Evolutionary conservation across 2,329 filamentous ascomycete genomes (phyloP), one percentile per base, ranked within the genome.

Genomic region (Fusarium cyanostomum): DNA sequence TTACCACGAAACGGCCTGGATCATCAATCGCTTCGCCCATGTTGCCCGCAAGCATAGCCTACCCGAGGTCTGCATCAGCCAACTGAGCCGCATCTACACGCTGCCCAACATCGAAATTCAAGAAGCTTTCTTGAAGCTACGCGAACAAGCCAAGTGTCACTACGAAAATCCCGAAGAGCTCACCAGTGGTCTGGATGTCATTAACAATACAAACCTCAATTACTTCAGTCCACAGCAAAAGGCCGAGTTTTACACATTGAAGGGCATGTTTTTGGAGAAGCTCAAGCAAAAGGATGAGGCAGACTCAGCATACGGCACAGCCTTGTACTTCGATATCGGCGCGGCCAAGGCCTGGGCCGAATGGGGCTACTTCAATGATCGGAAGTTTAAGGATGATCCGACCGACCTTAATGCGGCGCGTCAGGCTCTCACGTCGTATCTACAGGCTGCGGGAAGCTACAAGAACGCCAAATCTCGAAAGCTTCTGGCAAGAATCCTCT

Each of bases 101-200:
- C 84, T 99, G 7, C 95, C 95, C 2, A 99, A 99, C 74, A 99
- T 99, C 39, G 95, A 99, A 79, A 99, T 99, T 42, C 96, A 99
- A 74, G 95, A 99, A 76, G 95, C 95, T 0, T 99, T 99, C 83
- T 80, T 99, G 61, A 99, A 99, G 80, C 80, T 99, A 49, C 85
- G 96, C n/a, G 96, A 99, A 78, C 95, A 99, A 78, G 95, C 95
- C 38, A 97, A 97, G 75, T 99, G 95, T 69, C 95, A 99, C 75
- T 99, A 98, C 75, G 94, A 98, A 79, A 98, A 98, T 72, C 89
- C 90, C 0, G 90, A 92, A 33, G 95, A 99, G 78, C 86, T 99
- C 51, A 94, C 89, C 50, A 97, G 89, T 73, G 95, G 95, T 2
- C 76, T 99, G 66, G 95, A 99, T 73, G 95, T 99, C 3, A 99